phyloP scores from a whole-genome alignment of 2,329 filamentous ascomycete genomes.

The Coniochaeta pulveracea region DNA sequence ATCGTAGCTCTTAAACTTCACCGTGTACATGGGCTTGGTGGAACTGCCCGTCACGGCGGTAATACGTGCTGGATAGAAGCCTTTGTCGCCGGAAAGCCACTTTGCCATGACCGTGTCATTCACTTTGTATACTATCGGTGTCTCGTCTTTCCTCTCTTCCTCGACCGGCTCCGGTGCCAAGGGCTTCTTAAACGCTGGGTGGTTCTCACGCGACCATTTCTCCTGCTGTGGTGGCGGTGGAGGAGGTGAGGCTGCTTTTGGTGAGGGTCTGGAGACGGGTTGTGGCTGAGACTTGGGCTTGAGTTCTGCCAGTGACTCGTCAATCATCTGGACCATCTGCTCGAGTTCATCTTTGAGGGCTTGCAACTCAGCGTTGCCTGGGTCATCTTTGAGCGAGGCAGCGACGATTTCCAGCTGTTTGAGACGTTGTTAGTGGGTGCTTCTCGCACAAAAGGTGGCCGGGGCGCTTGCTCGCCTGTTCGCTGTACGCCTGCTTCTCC shows the following conservation, averaged over 20 bases:
- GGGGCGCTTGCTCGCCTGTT: constrained; percentile 33
- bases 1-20: constrained; percentile 89
- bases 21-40: constrained; percentile 83
- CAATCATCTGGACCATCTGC: constrained; percentile 67
- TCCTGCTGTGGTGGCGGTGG: constrained; percentile 40
- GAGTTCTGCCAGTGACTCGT: constrained; percentile 72
- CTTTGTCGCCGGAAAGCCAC: constrained; percentile 81
- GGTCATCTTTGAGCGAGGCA: constrained; percentile 66
- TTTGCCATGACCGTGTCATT: constrained; percentile 87
- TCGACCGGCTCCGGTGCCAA: constrained; percentile 25
- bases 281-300: constrained; percentile 43
- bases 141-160: constrained; percentile 43
- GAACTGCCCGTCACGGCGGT: constrained; percentile 87
- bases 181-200: constrained; percentile 61
- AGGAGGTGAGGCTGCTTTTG: constrained; percentile 13
- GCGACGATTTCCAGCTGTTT: constrained; percentile 65
- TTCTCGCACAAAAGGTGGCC: background rate
- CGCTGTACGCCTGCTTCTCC: constrained; percentile 42
- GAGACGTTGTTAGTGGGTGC: background rate
- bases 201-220: constrained; percentile 73
- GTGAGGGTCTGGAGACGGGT: constrained; percentile 20
- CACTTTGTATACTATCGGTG: constrained; percentile 58
- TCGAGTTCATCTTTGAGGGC: constrained; percentile 71
- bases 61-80: constrained; percentile 86
- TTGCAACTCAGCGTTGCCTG: constrained; percentile 67